These are phyloP conservation scores for Lyophyllum decastes DNA, from an alignment of 768 basidiomycete genomes.

Conservation along the genomic window DNA sequence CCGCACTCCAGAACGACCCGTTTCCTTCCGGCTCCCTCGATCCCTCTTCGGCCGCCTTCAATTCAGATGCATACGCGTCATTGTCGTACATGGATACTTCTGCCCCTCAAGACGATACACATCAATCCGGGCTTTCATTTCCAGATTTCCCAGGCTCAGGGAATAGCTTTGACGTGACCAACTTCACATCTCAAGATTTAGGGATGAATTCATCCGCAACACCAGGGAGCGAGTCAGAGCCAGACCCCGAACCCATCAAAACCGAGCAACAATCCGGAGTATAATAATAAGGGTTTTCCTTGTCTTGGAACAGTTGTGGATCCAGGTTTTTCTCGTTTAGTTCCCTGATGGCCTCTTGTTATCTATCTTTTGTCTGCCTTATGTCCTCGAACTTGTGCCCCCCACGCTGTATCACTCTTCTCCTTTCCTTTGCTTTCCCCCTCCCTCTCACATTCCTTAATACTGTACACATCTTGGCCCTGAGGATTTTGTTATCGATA, in stretches of 20 bases:
- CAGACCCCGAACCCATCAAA: slow-evolving; percentile 67
- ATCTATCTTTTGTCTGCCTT: slow-evolving; percentile 17
- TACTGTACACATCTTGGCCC: slow-evolving; percentile 36
- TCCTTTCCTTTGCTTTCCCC: slow-evolving; percentile 21
- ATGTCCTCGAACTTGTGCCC: neutral
- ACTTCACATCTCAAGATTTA: slow-evolving; percentile 69
- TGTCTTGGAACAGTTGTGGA: slow-evolving; percentile 13
- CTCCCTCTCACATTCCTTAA: slow-evolving; percentile 35
- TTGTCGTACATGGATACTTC: slow-evolving; percentile 79
- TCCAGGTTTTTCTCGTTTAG: slow-evolving; percentile 14
- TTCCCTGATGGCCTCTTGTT: slow-evolving; percentile 18
- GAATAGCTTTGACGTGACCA: slow-evolving; percentile 68
- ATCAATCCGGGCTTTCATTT: slow-evolving; percentile 70
- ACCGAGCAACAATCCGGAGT: slow-evolving; percentile 50
- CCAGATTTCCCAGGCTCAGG: slow-evolving; percentile 66
- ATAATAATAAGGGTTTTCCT: slow-evolving; percentile 31
- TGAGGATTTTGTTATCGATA: slow-evolving; percentile 38
- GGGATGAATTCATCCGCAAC: slow-evolving; percentile 55
- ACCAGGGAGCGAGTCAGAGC: slow-evolving; percentile 59
- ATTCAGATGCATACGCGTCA: slow-evolving; percentile 67
- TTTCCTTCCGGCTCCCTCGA: slow-evolving; percentile 71
- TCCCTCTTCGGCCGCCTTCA: slow-evolving; percentile 60
- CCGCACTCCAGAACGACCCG: slow-evolving; percentile 77
- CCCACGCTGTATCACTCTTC: slow-evolving; percentile 25
- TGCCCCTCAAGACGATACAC: slow-evolving; percentile 62